Conservation (phyloP, 140 eudicot species). For the Senecio squalidus region DNA sequence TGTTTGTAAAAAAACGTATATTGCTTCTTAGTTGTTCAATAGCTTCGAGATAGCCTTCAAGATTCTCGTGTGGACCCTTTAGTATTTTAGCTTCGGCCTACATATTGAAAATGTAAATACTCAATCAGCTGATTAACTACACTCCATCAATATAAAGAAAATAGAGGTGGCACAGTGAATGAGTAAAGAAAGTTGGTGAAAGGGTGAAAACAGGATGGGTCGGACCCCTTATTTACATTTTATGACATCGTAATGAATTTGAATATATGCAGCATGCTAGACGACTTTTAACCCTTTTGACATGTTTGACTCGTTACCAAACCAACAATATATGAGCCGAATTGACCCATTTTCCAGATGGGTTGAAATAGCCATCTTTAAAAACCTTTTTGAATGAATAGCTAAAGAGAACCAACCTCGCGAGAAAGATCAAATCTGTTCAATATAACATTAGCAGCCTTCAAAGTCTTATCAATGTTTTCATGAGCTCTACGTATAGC, state of each 20-base stretch:
- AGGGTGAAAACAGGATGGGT: background rate
- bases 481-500: constrained; percentile 83
- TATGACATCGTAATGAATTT: background rate
- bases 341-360: background rate
- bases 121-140: background rate
- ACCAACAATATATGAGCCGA: background rate
- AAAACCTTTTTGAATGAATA: constrained; percentile 3
- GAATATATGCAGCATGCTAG: background rate
- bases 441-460: constrained; percentile 73
- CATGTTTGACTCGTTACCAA: background rate
- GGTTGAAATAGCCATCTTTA: background rate
- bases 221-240: too few species aligned
- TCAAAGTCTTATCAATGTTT: constrained; percentile 72
- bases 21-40: constrained; percentile 64
- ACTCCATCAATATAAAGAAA: background rate
- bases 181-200: background rate
- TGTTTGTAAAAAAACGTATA: constrained; percentile 55
- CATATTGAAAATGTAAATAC: constrained; percentile 22
- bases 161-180: background rate
- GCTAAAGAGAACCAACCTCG: constrained; percentile 39
- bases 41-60: constrained; percentile 89
- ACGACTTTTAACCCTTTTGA: background rate
- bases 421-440: constrained; percentile 67
- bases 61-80: constrained; percentile 90
- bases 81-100: constrained; percentile 90